Percentiles rank a stretch among this genome's conserved stretches.
These are phyloP conservation scores for Rhodotorula sp. DNA, from an alignment of 1,284 basidiomycete species.

Conservation along the genomic window DNA sequence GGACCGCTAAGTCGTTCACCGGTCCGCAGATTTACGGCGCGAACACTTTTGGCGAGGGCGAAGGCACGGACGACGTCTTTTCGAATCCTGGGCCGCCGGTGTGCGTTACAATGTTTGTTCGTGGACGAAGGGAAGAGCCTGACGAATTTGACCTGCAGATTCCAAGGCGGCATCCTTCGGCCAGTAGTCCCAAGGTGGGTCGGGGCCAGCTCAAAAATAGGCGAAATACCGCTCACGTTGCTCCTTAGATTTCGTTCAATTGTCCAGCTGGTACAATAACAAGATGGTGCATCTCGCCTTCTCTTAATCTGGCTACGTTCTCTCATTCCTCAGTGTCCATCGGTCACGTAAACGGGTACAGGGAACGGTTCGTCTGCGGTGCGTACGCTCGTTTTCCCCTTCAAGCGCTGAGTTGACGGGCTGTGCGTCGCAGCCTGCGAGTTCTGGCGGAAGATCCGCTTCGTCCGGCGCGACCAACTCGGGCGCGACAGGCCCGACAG, in stretches of 20 bases:
- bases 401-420: not conserved
- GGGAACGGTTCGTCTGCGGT: not conserved
- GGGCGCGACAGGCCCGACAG: not conserved
- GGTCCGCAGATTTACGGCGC: constrained; percentile 50
- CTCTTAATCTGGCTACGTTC: too few species aligned
- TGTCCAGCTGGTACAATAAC: constrained; percentile 4
- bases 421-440: not conserved
- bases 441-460: too few species aligned
- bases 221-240: not conserved
- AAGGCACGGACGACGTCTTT: constrained; percentile 44
- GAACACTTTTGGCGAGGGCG: constrained; percentile 48
- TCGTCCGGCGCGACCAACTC: too few species aligned
- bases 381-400: not conserved
- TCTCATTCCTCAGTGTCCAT: not conserved
- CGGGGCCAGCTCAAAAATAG: not conserved
- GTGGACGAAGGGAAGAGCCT: too few species aligned
- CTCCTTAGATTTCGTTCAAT: not conserved
- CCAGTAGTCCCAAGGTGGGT: constrained; percentile 1
- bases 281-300: not conserved
- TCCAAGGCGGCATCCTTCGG: constrained; percentile 24
- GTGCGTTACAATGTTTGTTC: constrained; percentile 10
- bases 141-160: too few species aligned
- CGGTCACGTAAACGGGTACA: constrained; percentile 1
- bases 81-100: constrained; percentile 46
- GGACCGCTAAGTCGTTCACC: constrained; percentile 42